Conservation (phyloP, 2,329 filamentous ascomycete genomes). For the Sarocladium kiliense region DNA sequence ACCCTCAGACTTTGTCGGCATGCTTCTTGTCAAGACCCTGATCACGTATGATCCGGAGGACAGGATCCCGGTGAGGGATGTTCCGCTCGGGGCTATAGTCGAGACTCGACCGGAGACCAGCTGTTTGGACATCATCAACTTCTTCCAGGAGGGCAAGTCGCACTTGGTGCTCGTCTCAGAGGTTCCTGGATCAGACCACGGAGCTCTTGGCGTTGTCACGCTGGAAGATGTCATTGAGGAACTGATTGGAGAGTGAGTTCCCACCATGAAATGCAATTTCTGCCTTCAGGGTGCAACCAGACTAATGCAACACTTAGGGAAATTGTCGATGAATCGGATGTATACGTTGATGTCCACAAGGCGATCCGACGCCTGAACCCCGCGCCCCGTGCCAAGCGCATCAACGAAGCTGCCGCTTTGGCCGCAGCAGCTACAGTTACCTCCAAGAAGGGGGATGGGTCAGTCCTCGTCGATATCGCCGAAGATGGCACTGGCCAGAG, state of each 20-base stretch:
- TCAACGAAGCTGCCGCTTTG: constrained; percentile 29
- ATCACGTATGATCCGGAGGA: constrained; percentile 99
- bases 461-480: constrained; percentile 31
- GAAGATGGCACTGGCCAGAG: constrained; percentile 32
- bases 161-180: constrained; percentile 98
- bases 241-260: constrained; percentile 86
- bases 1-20: constrained; percentile 84
- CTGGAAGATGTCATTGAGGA: constrained; percentile 98
- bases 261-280: neutral
- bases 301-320: constrained; percentile 51
- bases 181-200: constrained; percentile 80
- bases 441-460: constrained; percentile 15
- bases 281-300: neutral
- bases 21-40: constrained; percentile 96
- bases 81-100: constrained; percentile 86
- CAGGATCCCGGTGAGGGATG: constrained; percentile 77
- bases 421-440: constrained; percentile 23
- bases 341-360: constrained; percentile 97
- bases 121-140: constrained; percentile 97
- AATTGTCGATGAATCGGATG: constrained; percentile 98
- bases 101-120: constrained; percentile 94
- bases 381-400: constrained; percentile 68
- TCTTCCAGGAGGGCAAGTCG: constrained; percentile 98
- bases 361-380: constrained; percentile 86
- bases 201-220: constrained; percentile 88